Evolutionary conservation across 495 filamentous ascomycete species (phyloP), one percentile per base, ranked within the genome.

Genomic region (Paragyromitra xinjiangensis): DNA sequence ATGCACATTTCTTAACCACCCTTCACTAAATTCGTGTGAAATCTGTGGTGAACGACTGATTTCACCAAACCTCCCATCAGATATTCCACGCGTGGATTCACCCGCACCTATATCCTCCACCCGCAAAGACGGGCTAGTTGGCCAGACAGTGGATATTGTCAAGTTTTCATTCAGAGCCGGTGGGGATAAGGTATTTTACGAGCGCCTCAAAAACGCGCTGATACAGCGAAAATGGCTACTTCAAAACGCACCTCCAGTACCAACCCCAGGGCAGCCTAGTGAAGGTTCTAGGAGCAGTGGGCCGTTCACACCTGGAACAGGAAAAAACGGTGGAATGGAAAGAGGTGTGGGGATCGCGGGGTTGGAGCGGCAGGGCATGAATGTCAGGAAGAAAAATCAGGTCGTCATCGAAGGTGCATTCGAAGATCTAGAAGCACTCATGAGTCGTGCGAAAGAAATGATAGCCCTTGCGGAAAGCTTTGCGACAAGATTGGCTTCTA

Each of bases 161-260:
- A 98, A 97, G 82, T 83, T 99, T 12, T 98, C 95, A 0, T 99
- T 99, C 78, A 90, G 94, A 22, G 89, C 85, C 44, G 94, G 95
- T 19, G 95, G 96, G 6, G 94, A 94, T 58, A 94, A 95, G 83
- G 91, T 91, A 3, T 97, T 99, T 78, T 89, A 93, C 76, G 95
- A 98, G 78, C 87, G 94, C 59, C 87, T 99, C 12, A 98, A 94
- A 80, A 89, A 90, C 19, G 91, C 92, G 16, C 89, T 98, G 85
- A 89, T 93, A 16, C 95, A 99, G 83, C 88, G 96, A 24, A 98
- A 98, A 88, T 99, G 95, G 95, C 89, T 99, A 12, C 87, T 98
- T 14, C 92, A 94, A 67, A 91, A 92, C 78, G 95, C 95, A 7
- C 95, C 96, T n/a, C 93, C 95, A 0, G 89, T 97, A 22, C 96